Evolutionary conservation across 2,329 filamentous ascomycete genomes (phyloP), one percentile per base, ranked within the genome.

Genomic region (Colletotrichum sp.): DNA sequence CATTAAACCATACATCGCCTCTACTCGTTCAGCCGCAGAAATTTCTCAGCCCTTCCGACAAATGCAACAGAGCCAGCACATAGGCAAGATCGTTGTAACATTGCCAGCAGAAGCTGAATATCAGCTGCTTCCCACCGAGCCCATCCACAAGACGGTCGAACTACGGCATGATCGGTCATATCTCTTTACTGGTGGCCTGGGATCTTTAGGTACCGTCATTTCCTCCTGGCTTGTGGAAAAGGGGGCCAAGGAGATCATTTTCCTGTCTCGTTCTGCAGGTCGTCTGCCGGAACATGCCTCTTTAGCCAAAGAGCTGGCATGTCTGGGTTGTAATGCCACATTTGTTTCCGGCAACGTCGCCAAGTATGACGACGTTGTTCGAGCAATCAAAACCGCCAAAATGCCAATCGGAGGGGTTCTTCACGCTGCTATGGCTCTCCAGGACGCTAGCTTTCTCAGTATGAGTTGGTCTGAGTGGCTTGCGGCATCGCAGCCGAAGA

Each of bases 11-110:
- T 49, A 15, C 18, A 55, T 72, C 7, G 10, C 63, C n/a, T 60
- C 70, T 52, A 66, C 78, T 16, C 80, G 83, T 65, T 64, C 72
- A 3, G 79, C 81, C 0, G 77, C 78, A 3, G 69, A 84, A 2
- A 79, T 87, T 1, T 78, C 81, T 18, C 82, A 86, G 18, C 86
- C 87, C 0, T 88, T 89, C 77, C 80, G 86, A 1, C 82, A 84
- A 59, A 85, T 90, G 84, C 86, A 89, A 69, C 81, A 80, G 5
- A 87, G 87, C 2, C 80, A 80, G 44, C 87, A 89, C 76, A 85
- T 86, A 52, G 88, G 87, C 1, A 88, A 88, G 71, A 85, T 89
- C 18, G 83, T 89, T 16, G 71, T 87, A 24, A 78, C 75, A 44
- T 76, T 82, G 75, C 78, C 52, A n/a, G 49, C 69, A 39, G 34